These are phyloP conservation scores for Flaveria linearis DNA, from an alignment of 129 eudicot species.

Conservation along the genomic window DNA sequence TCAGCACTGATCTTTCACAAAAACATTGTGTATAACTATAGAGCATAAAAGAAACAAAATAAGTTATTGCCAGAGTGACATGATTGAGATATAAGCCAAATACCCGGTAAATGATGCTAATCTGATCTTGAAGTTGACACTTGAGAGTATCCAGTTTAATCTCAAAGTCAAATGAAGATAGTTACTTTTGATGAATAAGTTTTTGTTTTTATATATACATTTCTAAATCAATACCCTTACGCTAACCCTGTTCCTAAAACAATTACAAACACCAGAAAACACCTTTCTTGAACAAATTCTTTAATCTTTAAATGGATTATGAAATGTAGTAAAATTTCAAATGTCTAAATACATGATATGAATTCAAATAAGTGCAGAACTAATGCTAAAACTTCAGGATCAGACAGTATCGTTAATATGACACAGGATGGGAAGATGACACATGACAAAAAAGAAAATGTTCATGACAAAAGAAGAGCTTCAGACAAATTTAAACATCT, in stretches of 20 bases:
- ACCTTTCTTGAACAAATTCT: neutral
- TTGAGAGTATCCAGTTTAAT: neutral
- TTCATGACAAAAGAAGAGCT: neutral
- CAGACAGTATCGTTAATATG: no score
- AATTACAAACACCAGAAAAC: neutral
- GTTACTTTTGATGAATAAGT: neutral
- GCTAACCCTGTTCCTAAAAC: neutral
- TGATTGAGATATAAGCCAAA: constrained; percentile 1
- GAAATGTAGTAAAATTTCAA: neutral
- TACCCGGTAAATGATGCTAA: constrained; percentile 15
- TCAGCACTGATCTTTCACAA: neutral
- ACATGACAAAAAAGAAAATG: neutral
- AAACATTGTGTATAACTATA: neutral
- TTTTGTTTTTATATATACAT: neutral
- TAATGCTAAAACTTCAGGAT: neutral
- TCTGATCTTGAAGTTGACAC: neutral
- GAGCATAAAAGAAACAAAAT: neutral
- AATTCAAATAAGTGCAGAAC: neutral
- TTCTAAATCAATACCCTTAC: neutral
- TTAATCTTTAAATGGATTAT: neutral
- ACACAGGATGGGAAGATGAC: no score
- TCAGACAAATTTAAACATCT: constrained; percentile 3
- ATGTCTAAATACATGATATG: neutral
- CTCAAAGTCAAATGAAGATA: neutral
- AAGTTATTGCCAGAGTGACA: neutral